Evolutionary conservation across 768 basidiomycete species (phyloP).

Genomic region (Melanogaster broomeanus): DNA sequence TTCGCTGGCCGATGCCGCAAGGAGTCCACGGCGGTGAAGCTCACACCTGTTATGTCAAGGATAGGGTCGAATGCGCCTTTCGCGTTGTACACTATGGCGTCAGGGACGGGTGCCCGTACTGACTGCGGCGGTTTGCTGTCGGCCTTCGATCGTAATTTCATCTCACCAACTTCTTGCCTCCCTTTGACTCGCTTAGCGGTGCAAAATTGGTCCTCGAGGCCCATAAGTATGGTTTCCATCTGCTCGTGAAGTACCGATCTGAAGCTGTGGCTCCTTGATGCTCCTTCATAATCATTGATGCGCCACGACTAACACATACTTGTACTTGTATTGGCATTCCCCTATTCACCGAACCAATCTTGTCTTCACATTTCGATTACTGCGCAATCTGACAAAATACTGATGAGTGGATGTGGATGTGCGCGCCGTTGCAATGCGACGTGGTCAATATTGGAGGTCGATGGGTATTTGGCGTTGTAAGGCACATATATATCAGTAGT

Average conservation of each 20-base stretch:
- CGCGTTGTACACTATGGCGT: conserved; percentile 1
- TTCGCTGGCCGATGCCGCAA: background rate
- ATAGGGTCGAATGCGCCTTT: background rate
- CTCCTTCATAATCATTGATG: background rate
- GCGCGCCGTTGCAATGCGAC: background rate
- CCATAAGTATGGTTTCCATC: too few species aligned
- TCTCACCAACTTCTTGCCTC: background rate
- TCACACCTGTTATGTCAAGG: background rate
- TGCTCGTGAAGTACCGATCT: background rate
- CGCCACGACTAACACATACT: background rate
- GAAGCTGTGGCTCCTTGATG: background rate
- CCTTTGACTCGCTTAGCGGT: background rate
- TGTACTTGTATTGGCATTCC: background rate
- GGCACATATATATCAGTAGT: background rate
- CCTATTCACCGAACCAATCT: background rate
- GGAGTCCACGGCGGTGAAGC: background rate
- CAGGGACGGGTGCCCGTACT: background rate
- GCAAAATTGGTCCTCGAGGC: too few species aligned
- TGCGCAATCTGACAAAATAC: background rate
- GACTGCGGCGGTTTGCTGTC: background rate
- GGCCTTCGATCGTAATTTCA: conserved; percentile 3
- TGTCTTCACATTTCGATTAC: background rate
- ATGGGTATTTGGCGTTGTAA: background rate
- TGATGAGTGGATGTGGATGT: background rate
- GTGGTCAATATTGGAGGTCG: background rate